Evolutionary conservation across 768 basidiomycete species (phyloP), one percentile per base, ranked within the genome.

Genomic region (Boletellus sp.): DNA sequence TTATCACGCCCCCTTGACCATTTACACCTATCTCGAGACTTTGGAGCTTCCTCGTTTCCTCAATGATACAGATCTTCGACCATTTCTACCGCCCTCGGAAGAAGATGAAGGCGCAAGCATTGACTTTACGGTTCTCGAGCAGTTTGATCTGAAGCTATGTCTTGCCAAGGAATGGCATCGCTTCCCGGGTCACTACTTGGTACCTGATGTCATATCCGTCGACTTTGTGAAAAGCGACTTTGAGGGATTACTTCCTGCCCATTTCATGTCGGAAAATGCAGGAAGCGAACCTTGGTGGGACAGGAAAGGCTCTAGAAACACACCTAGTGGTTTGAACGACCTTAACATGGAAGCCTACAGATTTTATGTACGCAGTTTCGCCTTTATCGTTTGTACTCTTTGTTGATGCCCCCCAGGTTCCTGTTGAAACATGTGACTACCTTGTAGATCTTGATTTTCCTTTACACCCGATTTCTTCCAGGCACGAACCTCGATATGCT

Each of bases 131-230:
- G 81, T 80, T 0, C 73, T 97, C 61, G 75, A 74, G 49, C 74
- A 80, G 12, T 81, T 94, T 59, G 78, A 83, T 49, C 70, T 98
- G 50, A 81, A 76, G 24, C 63, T 99, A 1, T 99, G 96, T 70
- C 75, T 88, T 44, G 91, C 87, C 42, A 94, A 94, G 66, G 96
- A 99, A 70, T 99, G 96, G 96, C 76, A 97, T 63, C 79, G 95
- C 20, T 99, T 93, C 75, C 90, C 94, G 3, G 83, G 91, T 4
- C 87, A 88, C 65, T 97, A 88, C 68, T 78, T 95, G 42, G 78
- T 98, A 19, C 94, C 94, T 2, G 79, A 85, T 50, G 87, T 82
- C 23, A 72, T 98, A 50, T 76, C 81, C 23, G 83, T 95, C n/a
- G 78, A 85, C 50, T 97, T 93, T 69, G 74, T 98, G 66, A 90